phyloP scores from a whole-genome alignment of 768 basidiomycete species.

The Coprinopsis marcescibilis region DNA sequence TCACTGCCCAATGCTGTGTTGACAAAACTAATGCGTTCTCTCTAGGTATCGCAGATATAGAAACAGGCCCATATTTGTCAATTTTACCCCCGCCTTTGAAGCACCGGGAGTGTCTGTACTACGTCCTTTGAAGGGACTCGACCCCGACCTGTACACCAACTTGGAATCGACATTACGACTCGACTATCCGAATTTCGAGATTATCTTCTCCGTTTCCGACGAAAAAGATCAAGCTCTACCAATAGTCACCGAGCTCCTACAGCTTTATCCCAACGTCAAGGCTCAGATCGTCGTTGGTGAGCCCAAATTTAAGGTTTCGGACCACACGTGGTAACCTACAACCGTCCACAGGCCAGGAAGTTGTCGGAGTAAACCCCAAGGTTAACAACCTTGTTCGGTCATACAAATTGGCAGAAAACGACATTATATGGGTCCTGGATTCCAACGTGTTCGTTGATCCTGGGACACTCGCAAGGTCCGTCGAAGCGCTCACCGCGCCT shows the following conservation, averaged over 20 bases:
- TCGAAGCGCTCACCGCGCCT: constrained; percentile 60
- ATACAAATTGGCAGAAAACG: constrained; percentile 73
- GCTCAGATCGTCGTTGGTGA: constrained; percentile 74
- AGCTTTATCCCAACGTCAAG: constrained; percentile 71
- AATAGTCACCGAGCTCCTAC: constrained; percentile 71
- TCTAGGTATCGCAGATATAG: constrained; percentile 73
- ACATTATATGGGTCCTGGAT: constrained; percentile 95
- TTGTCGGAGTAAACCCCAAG: constrained; percentile 93
- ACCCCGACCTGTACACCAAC: constrained; percentile 94
- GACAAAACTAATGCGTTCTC: neutral
- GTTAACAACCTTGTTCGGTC: constrained; percentile 92
- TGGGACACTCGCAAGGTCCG: constrained; percentile 77
- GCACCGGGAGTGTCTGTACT: constrained; percentile 91
- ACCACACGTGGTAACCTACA: neutral
- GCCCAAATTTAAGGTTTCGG: constrained; percentile 15
- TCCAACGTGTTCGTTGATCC: constrained; percentile 83
- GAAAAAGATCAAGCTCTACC: constrained; percentile 83
- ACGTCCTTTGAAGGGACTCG: constrained; percentile 90
- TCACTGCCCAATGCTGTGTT: constrained; percentile 1
- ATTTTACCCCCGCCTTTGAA: constrained; percentile 36
- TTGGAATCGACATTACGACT: constrained; percentile 89
- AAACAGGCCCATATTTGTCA: constrained; percentile 52
- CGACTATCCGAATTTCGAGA: constrained; percentile 88
- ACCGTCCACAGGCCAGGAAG: constrained; percentile 57
- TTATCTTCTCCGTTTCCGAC: constrained; percentile 88